Percentiles rank a stretch among this genome's conserved stretches.
phyloP scores from a whole-genome alignment of 768 basidiomycete species.

The Auriscalpium microsporum region DNA sequence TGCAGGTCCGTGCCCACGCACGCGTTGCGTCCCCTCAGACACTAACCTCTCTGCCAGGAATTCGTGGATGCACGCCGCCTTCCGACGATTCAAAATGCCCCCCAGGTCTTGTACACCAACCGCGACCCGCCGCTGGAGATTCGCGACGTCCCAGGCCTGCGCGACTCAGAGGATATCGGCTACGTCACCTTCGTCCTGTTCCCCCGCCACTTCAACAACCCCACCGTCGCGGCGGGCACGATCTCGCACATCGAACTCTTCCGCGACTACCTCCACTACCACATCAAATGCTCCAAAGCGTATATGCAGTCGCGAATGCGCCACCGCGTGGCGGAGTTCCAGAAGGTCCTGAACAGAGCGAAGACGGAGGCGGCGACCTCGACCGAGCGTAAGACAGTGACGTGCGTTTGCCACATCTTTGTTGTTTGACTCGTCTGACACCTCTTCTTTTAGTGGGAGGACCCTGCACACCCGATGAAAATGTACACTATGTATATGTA shows the following conservation, averaged over 20 bases:
- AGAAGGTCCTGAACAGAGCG: conserved; percentile 90
- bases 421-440: not conserved
- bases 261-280: conserved; percentile 98
- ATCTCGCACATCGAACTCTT: conserved; percentile 96
- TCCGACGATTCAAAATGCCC: conserved; percentile 90
- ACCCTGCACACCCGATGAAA: conserved; percentile 13
- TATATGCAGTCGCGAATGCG: conserved; percentile 99
- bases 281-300: conserved; percentile 97
- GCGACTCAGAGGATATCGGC: conserved; percentile 47
- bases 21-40: conserved; percentile 2
- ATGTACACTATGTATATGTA: conserved; percentile 11
- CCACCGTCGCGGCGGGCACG: conserved; percentile 57
- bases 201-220: conserved; percentile 86
- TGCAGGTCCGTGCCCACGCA: conserved; percentile 58
- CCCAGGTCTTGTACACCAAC: conserved; percentile 92
- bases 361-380: conserved; percentile 77
- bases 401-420: conserved; percentile 37
- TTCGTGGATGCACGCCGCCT: conserved; percentile 97
- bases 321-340: conserved; percentile 88
- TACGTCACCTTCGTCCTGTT: conserved; percentile 59
- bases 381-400: conserved; percentile 85
- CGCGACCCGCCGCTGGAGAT: conserved; percentile 97
- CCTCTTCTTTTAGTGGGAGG: conserved; percentile 10
- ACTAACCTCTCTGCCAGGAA: conserved; percentile 48
- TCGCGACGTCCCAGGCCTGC: conserved; percentile 73